Percentiles rank a stretch among this genome's conserved stretches.
Evolutionary conservation across 2,329 filamentous ascomycete genomes (phyloP).

Genomic region (Thermomyces lanuginosus): DNA sequence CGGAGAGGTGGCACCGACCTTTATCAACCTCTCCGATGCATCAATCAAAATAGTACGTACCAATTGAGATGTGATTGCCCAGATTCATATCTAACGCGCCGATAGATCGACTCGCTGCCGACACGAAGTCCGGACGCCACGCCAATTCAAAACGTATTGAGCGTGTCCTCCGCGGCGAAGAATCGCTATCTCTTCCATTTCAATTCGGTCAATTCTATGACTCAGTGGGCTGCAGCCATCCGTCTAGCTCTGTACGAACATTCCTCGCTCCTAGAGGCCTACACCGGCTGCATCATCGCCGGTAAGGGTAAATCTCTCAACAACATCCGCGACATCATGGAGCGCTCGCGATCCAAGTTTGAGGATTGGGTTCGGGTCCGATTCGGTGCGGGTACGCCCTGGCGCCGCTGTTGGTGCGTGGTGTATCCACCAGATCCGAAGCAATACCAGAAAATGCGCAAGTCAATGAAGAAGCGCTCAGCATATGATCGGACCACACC

Average conservation of each 20-base stretch:
- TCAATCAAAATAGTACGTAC: slow-evolving; percentile 83
- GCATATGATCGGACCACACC: slow-evolving; percentile 62
- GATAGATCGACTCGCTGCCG: slow-evolving; percentile 71
- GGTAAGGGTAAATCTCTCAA: slow-evolving; percentile 82
- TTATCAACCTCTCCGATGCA: slow-evolving; percentile 92
- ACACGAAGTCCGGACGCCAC: slow-evolving; percentile 62
- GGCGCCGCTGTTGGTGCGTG: slow-evolving; percentile 94
- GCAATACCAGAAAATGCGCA: slow-evolving; percentile 68
- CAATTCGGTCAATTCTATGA: slow-evolving; percentile 79
- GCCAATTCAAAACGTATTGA: slow-evolving; percentile 83
- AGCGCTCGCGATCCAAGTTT: slow-evolving; percentile 56
- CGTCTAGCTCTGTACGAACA: slow-evolving; percentile 90
- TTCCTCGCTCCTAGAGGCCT: slow-evolving; percentile 82
- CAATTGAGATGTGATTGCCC: background rate
- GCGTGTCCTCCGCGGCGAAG: slow-evolving; percentile 84
- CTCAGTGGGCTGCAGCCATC: slow-evolving; percentile 92
- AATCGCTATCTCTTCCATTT: slow-evolving; percentile 95
- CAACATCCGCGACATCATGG: slow-evolving; percentile 79
- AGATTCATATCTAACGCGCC: slow-evolving; percentile 8
- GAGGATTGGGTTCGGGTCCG: slow-evolving; percentile 92
- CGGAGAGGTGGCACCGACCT: slow-evolving; percentile 72
- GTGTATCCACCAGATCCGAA: slow-evolving; percentile 88
- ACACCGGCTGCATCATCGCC: slow-evolving; percentile 87
- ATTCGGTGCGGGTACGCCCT: slow-evolving; percentile 89
- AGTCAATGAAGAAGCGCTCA: slow-evolving; percentile 64